Evolutionary conservation across 169 alveolate species (phyloP), one percentile per base, ranked within the genome.

Genomic region (Amoebophrya sp.): DNA sequence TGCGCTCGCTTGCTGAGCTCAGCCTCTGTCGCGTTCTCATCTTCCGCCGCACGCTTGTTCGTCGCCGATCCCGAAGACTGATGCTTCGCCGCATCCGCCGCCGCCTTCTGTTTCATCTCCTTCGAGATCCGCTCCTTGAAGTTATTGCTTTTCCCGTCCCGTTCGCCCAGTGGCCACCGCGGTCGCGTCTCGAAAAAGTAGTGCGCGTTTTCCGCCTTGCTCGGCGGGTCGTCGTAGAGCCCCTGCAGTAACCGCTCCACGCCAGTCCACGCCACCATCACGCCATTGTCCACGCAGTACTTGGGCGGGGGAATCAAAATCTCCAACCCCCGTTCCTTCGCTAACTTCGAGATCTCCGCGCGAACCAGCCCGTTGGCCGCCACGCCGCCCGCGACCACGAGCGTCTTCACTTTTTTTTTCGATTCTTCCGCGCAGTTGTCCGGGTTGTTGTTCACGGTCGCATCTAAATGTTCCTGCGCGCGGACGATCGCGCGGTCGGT

Each of bases 231-330:
- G 23, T 88, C 55, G 39, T 10, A 39, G 38, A 88, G 55, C 32
- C 90, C 90, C 18, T 1, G 33, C 35, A 12, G 47, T 0, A 88
- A 35, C 32, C 90, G 47, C 35, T 88, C 55, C 66, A 88, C 41
- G 32, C 66, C 90, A 10, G 90, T 88, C 90, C 90, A 88, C 47
- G 90, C 90, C 33, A 88, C 90, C 90, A 88, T 88, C 35, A 88
- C 90, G 35, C 90, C 90, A 54, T 88, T 88, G 90, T 88, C 90
- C 55, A 35, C 40, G 90, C 90, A 88, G 55, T n/a, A 35, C 3
- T 35, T 25, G 35, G 55, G 47, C 0, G 90, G 90, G 55, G 90
- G 90, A 25, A 23, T 23, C 66, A 88, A 14, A 39, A 40, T 23
- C 33, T 33, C 33, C 66, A 88, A n/a, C 33, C 55, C 55, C 10